Conservation (phyloP, 352 stramenopile genomes). For the Phytophthora fragariae region DNA sequence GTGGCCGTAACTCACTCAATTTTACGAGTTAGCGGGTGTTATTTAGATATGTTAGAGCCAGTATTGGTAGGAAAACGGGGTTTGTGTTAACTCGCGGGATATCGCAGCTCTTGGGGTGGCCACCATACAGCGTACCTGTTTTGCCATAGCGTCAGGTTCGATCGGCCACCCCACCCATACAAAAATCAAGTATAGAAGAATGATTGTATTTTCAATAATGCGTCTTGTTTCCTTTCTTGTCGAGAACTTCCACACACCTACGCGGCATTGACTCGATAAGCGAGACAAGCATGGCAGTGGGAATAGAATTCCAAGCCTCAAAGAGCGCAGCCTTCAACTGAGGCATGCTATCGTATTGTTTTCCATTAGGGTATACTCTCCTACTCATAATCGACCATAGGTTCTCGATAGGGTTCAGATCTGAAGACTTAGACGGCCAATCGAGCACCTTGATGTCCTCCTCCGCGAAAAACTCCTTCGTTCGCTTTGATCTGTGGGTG, state of each 20-base stretch:
- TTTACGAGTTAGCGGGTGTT: too few relatives aligned
- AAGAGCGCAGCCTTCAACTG: constrained; percentile 7
- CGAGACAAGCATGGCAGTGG: not conserved
- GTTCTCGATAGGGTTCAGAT: constrained; percentile 6
- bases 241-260: constrained; percentile 19
- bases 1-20: too few relatives aligned
- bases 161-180: too few relatives aligned
- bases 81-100: not conserved
- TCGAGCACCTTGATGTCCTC: not conserved
- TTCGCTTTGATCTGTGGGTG: too few relatives aligned
- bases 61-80: constrained; percentile 2
- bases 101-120: not conserved
- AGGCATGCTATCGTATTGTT: constrained; percentile 12
- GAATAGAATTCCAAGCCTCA: constrained; percentile 7
- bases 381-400: constrained; percentile 25
- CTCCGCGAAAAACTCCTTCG: too few relatives aligned
- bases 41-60: too few relatives aligned
- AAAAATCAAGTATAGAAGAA: too few relatives aligned
- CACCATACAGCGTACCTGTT: not conserved
- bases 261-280: constrained; percentile 22
- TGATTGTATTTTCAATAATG: constrained; percentile 11
- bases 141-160: not conserved
- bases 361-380: constrained; percentile 25
- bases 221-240: constrained; percentile 28
- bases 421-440: not conserved